Evolutionary conservation across 768 basidiomycete species (phyloP), one percentile per base, ranked within the genome.

Genomic region (Termitomyces sp.): DNA sequence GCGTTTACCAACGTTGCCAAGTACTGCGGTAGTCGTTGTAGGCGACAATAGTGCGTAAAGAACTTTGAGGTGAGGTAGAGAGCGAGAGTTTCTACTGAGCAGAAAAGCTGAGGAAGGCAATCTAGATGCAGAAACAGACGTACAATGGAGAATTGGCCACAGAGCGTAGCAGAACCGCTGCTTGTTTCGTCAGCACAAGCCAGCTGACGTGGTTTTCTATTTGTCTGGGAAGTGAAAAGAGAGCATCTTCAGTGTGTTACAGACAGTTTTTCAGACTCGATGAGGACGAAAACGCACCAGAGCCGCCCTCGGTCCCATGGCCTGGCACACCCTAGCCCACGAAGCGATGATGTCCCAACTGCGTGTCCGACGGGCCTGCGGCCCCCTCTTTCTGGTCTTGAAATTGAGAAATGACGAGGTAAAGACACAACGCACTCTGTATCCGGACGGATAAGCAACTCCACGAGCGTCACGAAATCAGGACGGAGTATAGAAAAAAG

Each of bases 171-270:
- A 84, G 65, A 18, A 83, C 46, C 8, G 76, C 66, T 0, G 76
- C 68, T 60, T 78, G 80, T 24, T 77, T 73, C 7, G 90, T 72
- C 16, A 92, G 77, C 3, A 83, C 76, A n/a, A 82, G 62, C 87
- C 87, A 90, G 59, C 81, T 84, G 8, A 69, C 66, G n/a, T 68
- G 59, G 12, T 48, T 59, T 59, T 80, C 70, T 3, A 70, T 63
- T 12, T 76, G 74, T 12, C 54, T 62, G 6, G 73, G 75, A 10
- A 73, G 74, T 7, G 70, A 62, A 56, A 81, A 76, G 3, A 85
- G 61, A 5, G 68, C 62, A 18, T 65, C 83, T 84, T 37, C 18
- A 37, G 26, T 55, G 29, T 42, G 33, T 62, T 49, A 51, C 55
- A 22, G 34, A 31, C 8, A 16, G 5, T 1, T 28, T 42, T 39